These are phyloP conservation scores for Escallonia rubra DNA, from an alignment of 129 eudicot species.

Conservation along the genomic window DNA sequence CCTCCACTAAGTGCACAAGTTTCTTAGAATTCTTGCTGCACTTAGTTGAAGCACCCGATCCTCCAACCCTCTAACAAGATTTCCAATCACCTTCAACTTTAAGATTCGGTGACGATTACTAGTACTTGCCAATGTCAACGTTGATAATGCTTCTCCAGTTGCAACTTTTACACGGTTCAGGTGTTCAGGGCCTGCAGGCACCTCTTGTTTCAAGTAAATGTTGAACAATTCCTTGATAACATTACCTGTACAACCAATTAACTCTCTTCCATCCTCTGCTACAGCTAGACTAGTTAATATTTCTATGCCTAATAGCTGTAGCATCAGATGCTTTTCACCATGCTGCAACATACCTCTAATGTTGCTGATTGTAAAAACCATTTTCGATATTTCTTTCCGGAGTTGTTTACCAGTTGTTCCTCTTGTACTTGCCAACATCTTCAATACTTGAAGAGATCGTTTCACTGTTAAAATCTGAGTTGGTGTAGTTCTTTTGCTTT, in stretches of 20 bases:
- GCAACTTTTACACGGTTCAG: conserved; percentile 49
- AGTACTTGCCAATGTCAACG: conserved; percentile 70
- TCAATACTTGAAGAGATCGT: conserved; percentile 70
- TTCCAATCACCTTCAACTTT: conserved; percentile 27
- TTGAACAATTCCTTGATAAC: conserved; percentile 60
- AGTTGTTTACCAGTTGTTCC: conserved; percentile 82
- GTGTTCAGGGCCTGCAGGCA: conserved; percentile 5
- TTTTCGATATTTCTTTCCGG: conserved; percentile 73
- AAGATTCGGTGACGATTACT: conserved; percentile 48
- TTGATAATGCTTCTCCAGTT: conserved; percentile 86
- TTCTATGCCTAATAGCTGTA: conserved; percentile 77
- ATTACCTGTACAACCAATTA: conserved; percentile 84
- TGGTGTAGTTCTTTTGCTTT: background rate
- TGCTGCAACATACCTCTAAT: conserved; percentile 60
- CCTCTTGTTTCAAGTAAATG: conserved; percentile 51
- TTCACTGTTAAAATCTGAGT: conserved; percentile 30
- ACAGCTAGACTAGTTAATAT: conserved; percentile 65
- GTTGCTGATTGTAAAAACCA: conserved; percentile 71
- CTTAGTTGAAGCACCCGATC: conserved; percentile 46
- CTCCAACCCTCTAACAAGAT: conserved; percentile 59
- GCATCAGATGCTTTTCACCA: conserved; percentile 56
- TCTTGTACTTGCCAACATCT: conserved; percentile 72
- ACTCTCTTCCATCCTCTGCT: conserved; percentile 79
- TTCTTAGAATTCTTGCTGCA: conserved; percentile 65
- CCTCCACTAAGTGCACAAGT: conserved; percentile 65